Evolutionary conservation across 2,329 filamentous ascomycete species (phyloP), one percentile per base, ranked within the genome.

Genomic region (Sclerotinia spermophila): DNA sequence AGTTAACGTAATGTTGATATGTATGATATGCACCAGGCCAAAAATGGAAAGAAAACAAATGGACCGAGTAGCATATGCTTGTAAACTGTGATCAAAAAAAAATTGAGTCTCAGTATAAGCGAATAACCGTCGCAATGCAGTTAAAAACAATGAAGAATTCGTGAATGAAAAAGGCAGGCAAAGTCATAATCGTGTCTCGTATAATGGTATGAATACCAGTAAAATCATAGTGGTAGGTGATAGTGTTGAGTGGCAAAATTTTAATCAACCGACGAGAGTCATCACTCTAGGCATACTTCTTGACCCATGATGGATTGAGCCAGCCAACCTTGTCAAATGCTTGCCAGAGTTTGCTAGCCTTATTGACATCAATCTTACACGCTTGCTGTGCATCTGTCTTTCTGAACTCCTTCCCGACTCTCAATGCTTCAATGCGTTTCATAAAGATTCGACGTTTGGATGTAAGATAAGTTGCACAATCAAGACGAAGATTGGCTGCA

Each of bases 291-390:
- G 74, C 58, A 59, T 74, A 74, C 51, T 76, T 71, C 67, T 69
- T 45, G 51, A 79, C 74, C 74, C 75, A 76, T n/a, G 72, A 66
- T 17, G 72, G 62, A 38, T 78, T 70, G 17, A 97, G 89, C 93
- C 94, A 97, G 75, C 91, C 92, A 51, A 96, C 92, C 76, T 89
- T 90, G 65, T 97, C 92, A 79, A 93, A 98, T 8, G 93, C 93
- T 51, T 89, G 90, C 92, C 93, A 97, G 61, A 98, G 85, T 81
- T 95, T 95, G 75, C 93, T 96, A 4, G 94, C 93, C 84, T 97
- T 98, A 84, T 97, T 97, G 80, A 98, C 95, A 77, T 98, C 95
- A 74, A 97, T 97, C 84, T 96, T 96, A 86, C 93, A 97, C n/a
- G 93, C 93, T 80, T 97, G 92, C 81, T 98, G 95, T 7, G 94